These are phyloP conservation scores for Gaertneriomyces sp. DNA, from an alignment of 192 early-diverging fungal genomes.

Conservation along the genomic window DNA sequence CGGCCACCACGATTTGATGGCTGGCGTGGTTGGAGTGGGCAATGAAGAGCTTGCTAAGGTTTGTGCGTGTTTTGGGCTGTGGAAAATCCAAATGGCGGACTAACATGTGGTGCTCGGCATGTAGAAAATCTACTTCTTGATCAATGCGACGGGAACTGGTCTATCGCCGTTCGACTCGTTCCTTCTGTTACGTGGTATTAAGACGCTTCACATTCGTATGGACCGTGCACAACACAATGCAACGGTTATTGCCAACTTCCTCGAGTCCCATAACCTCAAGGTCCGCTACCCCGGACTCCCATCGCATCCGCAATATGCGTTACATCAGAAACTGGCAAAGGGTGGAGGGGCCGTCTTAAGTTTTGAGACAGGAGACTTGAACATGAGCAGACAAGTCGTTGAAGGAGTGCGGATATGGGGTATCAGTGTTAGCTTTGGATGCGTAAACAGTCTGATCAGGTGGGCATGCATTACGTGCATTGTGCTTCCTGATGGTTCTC, in stretches of 20 bases:
- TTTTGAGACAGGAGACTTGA: constrained; percentile 87
- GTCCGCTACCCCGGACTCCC: constrained; percentile 87
- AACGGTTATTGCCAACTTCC: constrained; percentile 70
- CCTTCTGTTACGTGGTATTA: constrained; percentile 88
- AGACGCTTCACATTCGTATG: constrained; percentile 95
- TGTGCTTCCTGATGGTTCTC: neutral
- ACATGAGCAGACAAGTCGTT: constrained; percentile 72
- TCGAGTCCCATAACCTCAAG: constrained; percentile 74
- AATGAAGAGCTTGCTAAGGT: constrained; percentile 64
- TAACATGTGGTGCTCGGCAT: constrained; percentile 6
- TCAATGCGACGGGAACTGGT: constrained; percentile 90
- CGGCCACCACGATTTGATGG: constrained; percentile 98
- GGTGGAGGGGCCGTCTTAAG: constrained; percentile 93
- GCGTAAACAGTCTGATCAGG: constrained; percentile 96
- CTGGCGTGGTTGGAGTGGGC: constrained; percentile 86
- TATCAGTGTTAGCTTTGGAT: constrained; percentile 97
- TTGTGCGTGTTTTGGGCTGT: neutral
- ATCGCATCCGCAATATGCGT: constrained; percentile 77
- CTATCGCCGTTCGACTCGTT: constrained; percentile 90
- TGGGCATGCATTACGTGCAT: constrained; percentile 25
- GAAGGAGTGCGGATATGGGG: constrained; percentile 80
- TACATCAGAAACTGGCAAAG: constrained; percentile 71
- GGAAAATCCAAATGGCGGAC: neutral
- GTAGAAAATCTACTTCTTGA: constrained; percentile 83
- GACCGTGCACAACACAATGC: constrained; percentile 89